Base-by-base conservation (phyloP, 768 basidiomycete genomes). In the Auricularia sp. region DNA sequence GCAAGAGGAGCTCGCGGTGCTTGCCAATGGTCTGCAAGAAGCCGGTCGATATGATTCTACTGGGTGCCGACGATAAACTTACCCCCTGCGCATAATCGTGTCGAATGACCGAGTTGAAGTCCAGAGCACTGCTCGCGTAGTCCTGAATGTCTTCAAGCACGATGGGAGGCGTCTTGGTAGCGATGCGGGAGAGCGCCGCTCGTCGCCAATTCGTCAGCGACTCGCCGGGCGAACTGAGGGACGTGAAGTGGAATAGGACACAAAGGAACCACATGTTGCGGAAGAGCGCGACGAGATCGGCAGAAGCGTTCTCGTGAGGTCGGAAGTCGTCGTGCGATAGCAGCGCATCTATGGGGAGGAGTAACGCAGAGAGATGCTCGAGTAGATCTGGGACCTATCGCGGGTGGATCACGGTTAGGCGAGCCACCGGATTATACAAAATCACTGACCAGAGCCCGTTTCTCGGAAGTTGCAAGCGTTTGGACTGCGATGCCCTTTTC, bases 221-320 rank as follows among this genome's bases (percentile, higher is more conserved):
- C 89, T 87, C 1, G 88, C 86, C 29, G 81, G 65, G 21, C 69
- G 64, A 8, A 64, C 64, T 18, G 56, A 61, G n/a, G 67, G 67
- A 45, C 2, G 92, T 88, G 69, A 98, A 90, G 24, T 88, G 83
- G 70, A 96, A 94, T 16, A 96, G 82, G 33, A 90, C 83, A 72
- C 92, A 94, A 21, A 98, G 76, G 75, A 95, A 94, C 96, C 96
- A 99, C 76, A 94, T 81, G 71, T 92, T 94, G 54, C 94, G 85
- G 82, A 97, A 98, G 24, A 93, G 78, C 3, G 85, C 78, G 11
- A 89, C 85, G 13, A 92, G 72, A 29, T 85, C 85, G 3, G 84
- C 71, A 0, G 86, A 79, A 21, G 85, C 75, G 34, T 80, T 75
- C 18, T 79, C 63, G 39, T 85, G 82, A 1, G 89, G 85, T 56